Base-by-base conservation (phyloP, 192 early-diverging fungal genomes). In the Coemansia sp. region DNA sequence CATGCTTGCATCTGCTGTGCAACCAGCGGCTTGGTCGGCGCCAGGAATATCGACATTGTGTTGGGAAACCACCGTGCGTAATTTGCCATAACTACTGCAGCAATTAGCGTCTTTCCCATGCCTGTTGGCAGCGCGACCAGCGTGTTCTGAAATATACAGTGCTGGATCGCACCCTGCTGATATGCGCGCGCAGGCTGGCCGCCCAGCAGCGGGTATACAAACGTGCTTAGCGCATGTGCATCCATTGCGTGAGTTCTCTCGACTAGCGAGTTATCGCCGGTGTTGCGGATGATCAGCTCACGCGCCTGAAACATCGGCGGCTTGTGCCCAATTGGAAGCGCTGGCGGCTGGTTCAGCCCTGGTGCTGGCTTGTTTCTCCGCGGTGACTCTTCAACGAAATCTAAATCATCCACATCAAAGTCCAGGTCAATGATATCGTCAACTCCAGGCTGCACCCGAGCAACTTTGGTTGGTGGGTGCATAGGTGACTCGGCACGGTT, bases 101-200 rank as follows among this genome's bases (percentile, higher is more conserved):
- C 95, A 70, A 97, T 93, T 63, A 97, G 87, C 1, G 95, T 97
- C 73, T 97, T 97, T 50, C 95, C 95, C 56, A 96, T 83, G 50
- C 93, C 93, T 0, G 88, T 92, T 0, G 89, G 88, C 25, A 96
- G 77, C 5, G 91, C 86, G 4, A 96, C 93, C 11, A 97, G 81
- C 15, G 93, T 95, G 67, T 97, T 97, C 56, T 84, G 79, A 51
- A 88, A 88, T 27, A 97, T 73, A 2, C 89, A 87, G 1, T 81
- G 83, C 48, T 87, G 81, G 27, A 94, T 88, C 35, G 95, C 93
- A 55, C 90, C 91, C 75, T 87, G 89, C 65, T 97, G 95, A 75
- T 97, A 97, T 35, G 86, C 90, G 24, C 95, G 90, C 15, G 79
- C 79, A 10, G 79, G 63, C 50, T 81, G 79, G 3, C 70, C 73